These are phyloP conservation scores for Lasiosphaeriaceae sp. DNA, from an alignment of 495 filamentous ascomycete genomes.

Conservation along the genomic window DNA sequence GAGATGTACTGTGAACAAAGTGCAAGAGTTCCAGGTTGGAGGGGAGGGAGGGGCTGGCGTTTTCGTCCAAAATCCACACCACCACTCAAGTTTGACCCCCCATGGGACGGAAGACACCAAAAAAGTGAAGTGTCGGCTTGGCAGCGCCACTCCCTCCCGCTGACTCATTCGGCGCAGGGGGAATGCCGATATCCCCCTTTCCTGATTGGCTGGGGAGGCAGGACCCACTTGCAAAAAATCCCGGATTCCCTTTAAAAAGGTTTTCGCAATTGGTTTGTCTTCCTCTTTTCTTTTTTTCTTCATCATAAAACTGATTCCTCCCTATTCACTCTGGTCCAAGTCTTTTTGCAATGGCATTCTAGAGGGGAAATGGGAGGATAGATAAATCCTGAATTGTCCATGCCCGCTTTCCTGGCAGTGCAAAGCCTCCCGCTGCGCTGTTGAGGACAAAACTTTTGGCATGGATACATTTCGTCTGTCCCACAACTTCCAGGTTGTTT, in stretches of 20 bases:
- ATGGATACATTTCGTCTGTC: slow-evolving; percentile 25
- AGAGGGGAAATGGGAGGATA: slow-evolving; percentile 79
- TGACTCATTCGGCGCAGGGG: background rate
- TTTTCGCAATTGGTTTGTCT: slow-evolving; percentile 1
- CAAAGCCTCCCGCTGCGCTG: background rate
- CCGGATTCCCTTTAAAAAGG: slow-evolving; percentile 2
- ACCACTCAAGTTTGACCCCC: background rate
- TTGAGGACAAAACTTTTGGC: slow-evolving; percentile 37
- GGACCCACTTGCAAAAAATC: background rate
- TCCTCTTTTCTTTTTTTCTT: slow-evolving; percentile 43
- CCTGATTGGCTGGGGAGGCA: slow-evolving; percentile 10
- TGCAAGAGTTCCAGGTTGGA: background rate
- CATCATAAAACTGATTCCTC: slow-evolving; percentile 60
- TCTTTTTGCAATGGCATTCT: slow-evolving; percentile 54
- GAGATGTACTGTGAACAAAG: background rate
- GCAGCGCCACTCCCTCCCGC: background rate
- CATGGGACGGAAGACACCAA: background rate
- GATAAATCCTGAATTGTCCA: slow-evolving; percentile 33
- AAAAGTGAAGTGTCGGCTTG: background rate
- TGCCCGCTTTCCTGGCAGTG: slow-evolving; percentile 33
- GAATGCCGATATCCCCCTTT: background rate
- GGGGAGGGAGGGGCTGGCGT: background rate
- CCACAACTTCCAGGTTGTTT: too few species aligned
- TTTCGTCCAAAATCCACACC: background rate
- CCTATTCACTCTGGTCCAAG: slow-evolving; percentile 77